Conservation (phyloP, 371 early-diverging fungal species). For the Rhizomucor pusillus region DNA sequence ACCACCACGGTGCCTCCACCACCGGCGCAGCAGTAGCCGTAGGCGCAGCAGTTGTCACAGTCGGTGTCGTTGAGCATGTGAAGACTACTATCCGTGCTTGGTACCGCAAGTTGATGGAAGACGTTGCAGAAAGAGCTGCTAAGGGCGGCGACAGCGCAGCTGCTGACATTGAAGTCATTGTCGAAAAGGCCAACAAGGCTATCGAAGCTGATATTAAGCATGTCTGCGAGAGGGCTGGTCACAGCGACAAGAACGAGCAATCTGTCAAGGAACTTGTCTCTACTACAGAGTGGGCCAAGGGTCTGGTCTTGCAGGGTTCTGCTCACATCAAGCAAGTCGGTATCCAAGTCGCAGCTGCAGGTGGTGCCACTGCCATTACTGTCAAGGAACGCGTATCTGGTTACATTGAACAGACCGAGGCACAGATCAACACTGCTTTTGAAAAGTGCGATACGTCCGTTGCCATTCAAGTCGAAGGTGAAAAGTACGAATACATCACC, state of each 20-base stretch:
- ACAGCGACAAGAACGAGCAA: neutral
- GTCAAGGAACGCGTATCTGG: constrained; percentile 4
- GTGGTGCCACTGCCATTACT: neutral
- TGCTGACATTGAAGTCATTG: constrained; percentile 29
- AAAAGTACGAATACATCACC: neutral
- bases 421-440: constrained; percentile 3
- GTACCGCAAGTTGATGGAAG: constrained; percentile 24
- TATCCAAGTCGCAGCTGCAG: neutral
- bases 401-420: constrained; percentile 3
- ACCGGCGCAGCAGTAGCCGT: no score
- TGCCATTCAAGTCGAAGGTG: neutral
- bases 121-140: constrained; percentile 29
- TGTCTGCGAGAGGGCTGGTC: neutral
- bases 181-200: constrained; percentile 14
- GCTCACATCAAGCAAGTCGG: constrained; percentile 1
- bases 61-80: constrained; percentile 13
- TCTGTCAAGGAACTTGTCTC: neutral
- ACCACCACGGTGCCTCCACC: constrained; percentile 1
- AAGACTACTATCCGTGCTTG: constrained; percentile 26
- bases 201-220: constrained; percentile 1
- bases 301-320: constrained; percentile 3
- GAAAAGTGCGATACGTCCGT: constrained; percentile 1
- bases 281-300: constrained; percentile 4
- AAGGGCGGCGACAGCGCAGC: constrained; percentile 25
- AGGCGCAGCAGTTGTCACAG: neutral